These are phyloP conservation scores for Harrya chromipes DNA, from an alignment of 768 basidiomycete genomes.

Conservation along the genomic window DNA sequence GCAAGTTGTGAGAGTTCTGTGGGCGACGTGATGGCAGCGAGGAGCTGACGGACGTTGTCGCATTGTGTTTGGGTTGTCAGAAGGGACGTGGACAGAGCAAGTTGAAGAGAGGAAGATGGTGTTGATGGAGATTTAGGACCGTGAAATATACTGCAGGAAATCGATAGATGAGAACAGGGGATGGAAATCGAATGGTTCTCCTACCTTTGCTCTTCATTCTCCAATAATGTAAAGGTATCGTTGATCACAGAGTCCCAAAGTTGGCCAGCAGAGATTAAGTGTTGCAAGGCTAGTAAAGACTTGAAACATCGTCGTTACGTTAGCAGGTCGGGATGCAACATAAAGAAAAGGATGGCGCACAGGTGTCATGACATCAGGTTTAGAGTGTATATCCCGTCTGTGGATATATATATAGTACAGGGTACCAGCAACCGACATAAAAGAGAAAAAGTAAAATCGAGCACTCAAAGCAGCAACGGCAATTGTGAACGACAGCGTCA, in stretches of 20 bases:
- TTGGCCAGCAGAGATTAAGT: constrained; percentile 63
- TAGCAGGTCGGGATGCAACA: neutral
- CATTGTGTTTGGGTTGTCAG: constrained; percentile 76
- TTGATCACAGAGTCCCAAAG: constrained; percentile 74
- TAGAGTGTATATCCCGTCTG: constrained; percentile 27
- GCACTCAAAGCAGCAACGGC: constrained; percentile 40
- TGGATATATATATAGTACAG: constrained; percentile 41
- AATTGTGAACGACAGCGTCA: constrained; percentile 39
- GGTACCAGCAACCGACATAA: constrained; percentile 38
- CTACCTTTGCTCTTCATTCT: constrained; percentile 69
- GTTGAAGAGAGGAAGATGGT: constrained; percentile 44
- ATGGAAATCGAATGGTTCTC: constrained; percentile 8
- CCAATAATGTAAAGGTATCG: constrained; percentile 61
- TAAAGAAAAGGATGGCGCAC: constrained; percentile 37
- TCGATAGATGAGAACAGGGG: neutral
- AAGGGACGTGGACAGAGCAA: constrained; percentile 70
- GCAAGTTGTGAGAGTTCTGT: constrained; percentile 70
- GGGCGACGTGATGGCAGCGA: constrained; percentile 72
- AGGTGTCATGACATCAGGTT: constrained; percentile 50
- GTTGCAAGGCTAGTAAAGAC: constrained; percentile 65
- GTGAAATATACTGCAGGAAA: constrained; percentile 33
- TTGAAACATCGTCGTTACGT: constrained; percentile 25
- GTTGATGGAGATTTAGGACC: constrained; percentile 39
- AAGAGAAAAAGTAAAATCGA: constrained; percentile 41
- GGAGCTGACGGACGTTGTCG: constrained; percentile 76